Percentiles rank a stretch among this genome's conserved stretches.
phyloP scores from a whole-genome alignment of 441 rosid genomes.

The Erodium moschatum region DNA sequence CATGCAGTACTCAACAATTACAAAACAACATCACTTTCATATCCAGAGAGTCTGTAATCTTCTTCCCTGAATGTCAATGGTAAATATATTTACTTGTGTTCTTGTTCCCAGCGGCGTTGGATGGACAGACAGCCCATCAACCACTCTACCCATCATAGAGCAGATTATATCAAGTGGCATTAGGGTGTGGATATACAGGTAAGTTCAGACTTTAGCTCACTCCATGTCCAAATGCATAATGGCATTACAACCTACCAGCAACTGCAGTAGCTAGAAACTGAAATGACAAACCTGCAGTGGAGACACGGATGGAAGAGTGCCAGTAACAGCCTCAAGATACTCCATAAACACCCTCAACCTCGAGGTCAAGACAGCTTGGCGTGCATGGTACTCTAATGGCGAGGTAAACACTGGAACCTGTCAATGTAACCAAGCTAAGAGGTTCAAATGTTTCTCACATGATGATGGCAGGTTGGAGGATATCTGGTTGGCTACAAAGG shows the following conservation, averaged over 20 bases:
- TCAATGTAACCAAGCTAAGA: background rate
- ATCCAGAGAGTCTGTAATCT: background rate
- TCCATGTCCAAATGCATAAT: background rate
- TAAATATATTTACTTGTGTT: background rate
- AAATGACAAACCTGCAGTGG: slow-evolving; percentile 25
- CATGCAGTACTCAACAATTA: background rate
- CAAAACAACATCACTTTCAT: background rate
- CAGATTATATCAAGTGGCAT: slow-evolving; percentile 27
- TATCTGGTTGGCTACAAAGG: slow-evolving; percentile 37
- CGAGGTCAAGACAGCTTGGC: slow-evolving; percentile 27
- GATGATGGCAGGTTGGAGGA: slow-evolving; percentile 36
- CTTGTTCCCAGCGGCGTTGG: background rate
- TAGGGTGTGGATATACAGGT: slow-evolving; percentile 33
- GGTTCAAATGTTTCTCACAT: background rate
- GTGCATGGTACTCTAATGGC: slow-evolving; percentile 26
- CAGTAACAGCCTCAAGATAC: slow-evolving; percentile 30
- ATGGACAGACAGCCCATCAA: slow-evolving; percentile 28
- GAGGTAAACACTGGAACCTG: slow-evolving; percentile 22
- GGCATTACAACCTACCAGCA: background rate
- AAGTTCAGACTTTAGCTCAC: background rate
- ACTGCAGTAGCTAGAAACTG: background rate
- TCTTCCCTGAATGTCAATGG: background rate
- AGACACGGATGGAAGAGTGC: slow-evolving; percentile 29
- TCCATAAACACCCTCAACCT: slow-evolving; percentile 25
- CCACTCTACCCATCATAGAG: slow-evolving; percentile 33